Evolutionary conservation across 805 yeast species (phyloP).

Genomic region (Suhomyces xylopsoci): DNA sequence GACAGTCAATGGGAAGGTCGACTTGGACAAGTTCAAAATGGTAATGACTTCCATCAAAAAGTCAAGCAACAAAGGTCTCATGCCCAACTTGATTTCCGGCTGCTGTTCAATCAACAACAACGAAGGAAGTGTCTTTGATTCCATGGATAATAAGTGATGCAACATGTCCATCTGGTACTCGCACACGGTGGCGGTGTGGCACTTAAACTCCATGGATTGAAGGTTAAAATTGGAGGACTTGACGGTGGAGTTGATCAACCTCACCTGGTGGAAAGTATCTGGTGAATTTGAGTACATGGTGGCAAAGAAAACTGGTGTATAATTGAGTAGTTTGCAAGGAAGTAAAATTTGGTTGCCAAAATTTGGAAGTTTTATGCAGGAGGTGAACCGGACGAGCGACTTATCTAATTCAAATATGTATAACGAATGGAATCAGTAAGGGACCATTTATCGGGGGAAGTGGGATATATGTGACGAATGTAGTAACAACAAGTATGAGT

Average conservation of each 20-base stretch:
- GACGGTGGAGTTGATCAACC: constrained; percentile 29
- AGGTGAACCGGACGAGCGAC: not conserved
- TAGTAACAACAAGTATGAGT: not conserved
- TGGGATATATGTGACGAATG: not conserved
- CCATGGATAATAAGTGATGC: constrained; percentile 29
- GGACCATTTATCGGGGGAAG: not conserved
- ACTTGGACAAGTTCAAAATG: constrained; percentile 36
- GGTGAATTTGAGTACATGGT: constrained; percentile 19
- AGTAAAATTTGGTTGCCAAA: not conserved
- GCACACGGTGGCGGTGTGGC: constrained; percentile 41
- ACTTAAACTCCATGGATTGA: constrained; percentile 45
- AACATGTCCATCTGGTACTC: constrained; percentile 47
- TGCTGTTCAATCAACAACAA: constrained; percentile 40
- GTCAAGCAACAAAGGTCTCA: constrained; percentile 43
- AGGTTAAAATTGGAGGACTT: constrained; percentile 41
- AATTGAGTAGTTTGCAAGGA: not conserved
- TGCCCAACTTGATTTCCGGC: constrained; percentile 43
- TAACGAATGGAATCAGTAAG: constrained; percentile 1
- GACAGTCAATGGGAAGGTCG: constrained; percentile 44
- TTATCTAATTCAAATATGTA: not conserved
- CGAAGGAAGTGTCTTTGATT: constrained; percentile 18
- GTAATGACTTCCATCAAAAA: constrained; percentile 45
- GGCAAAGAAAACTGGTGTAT: not conserved
- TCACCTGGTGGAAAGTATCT: constrained; percentile 31
- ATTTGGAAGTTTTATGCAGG: not conserved